These are phyloP conservation scores for Cyberlindnera suaveolens DNA, from an alignment of 805 yeast species.

Conservation along the genomic window DNA sequence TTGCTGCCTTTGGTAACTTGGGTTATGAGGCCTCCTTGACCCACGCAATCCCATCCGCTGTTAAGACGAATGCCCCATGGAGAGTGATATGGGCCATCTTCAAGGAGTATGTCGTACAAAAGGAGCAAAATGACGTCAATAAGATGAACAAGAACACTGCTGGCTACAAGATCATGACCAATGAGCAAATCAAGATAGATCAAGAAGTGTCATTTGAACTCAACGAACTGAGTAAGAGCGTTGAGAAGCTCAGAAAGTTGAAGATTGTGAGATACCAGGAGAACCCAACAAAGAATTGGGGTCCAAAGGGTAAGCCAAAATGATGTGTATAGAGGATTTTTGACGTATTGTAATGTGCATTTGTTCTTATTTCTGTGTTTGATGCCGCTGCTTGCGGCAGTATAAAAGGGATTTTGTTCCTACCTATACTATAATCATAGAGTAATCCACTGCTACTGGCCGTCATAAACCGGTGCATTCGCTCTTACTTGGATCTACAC, in stretches of 20 bases:
- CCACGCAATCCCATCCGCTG: conserved; percentile 79
- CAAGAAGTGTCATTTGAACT: conserved; percentile 50
- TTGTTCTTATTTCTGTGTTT: background rate
- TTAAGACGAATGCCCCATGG: conserved; percentile 91
- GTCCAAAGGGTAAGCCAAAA: conserved; percentile 82
- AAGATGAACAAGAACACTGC: conserved; percentile 38
- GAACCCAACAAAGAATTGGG: conserved; percentile 95
- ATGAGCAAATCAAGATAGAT: conserved; percentile 30
- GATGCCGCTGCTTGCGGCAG: background rate
- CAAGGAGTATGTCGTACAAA: conserved; percentile 50
- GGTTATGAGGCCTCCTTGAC: conserved; percentile 82
- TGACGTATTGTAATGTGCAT: background rate
- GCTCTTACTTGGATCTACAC: too few relatives aligned
- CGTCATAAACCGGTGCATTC: too few relatives aligned
- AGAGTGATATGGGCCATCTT: conserved; percentile 67
- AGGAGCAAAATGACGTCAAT: conserved; percentile 31
- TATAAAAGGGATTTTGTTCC: too few relatives aligned
- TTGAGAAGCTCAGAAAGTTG: conserved; percentile 60
- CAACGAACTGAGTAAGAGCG: conserved; percentile 48
- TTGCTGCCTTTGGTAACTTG: conserved; percentile 76
- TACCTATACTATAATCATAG: too few relatives aligned
- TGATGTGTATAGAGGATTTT: conserved; percentile 1
- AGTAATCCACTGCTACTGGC: too few relatives aligned
- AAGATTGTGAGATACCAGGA: conserved; percentile 86
- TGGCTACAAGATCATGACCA: conserved; percentile 52